Evolutionary conservation across 2,329 filamentous ascomycete species (phyloP), one percentile per base, ranked within the genome.

Genomic region (Microdochium trichocladiopsis): DNA sequence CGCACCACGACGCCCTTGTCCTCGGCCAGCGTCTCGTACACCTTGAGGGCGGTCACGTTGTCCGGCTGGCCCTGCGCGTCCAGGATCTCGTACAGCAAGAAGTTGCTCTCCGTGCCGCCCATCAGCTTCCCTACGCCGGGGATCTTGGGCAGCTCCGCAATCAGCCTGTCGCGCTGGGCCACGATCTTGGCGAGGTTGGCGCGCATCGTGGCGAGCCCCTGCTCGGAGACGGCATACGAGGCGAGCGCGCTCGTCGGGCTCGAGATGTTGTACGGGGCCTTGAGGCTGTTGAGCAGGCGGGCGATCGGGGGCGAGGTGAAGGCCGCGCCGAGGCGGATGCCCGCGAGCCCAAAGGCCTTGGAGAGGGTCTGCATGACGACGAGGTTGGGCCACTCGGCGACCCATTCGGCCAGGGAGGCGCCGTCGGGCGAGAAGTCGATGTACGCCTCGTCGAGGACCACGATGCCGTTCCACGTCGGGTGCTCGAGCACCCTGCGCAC

Each of bases 351-450:
- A 65, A 99, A 99, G 0, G 91, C 94, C 70, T 99, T 99, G 63
- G 89, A 95, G n/a, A 97, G 79, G 1, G 94, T 99, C 76, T 99
- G 94, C 89, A 97, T 90, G 53, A 99, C 92, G 18, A 96, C 91
- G 24, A 99, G 77, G 69, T 99, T 99, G 50, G 93, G 92, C 83
- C 89, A 95, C 63, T 96, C 91, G 33, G 81, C 77, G 1, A 95
- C 92, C 87, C 90, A 95, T 70, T 95, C 89, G 24, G 94, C 93
- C 24, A 97, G 79, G 58, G 88, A 95, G 43, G 88, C 79, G 24
- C 82, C 84, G 16, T 87, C 84, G 5, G 84, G 83, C 6, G 92
- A 87, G 65, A 97, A 99, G 72, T 99, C 94, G 61, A 99, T 67
- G 71, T 99, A 99, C 18, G 94, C 94, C 72, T 99, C 94, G 68